Evolutionary conservation across 2,329 filamentous ascomycete species (phyloP), one percentile per base, ranked within the genome.

Genomic region (Orbilia javanica): DNA sequence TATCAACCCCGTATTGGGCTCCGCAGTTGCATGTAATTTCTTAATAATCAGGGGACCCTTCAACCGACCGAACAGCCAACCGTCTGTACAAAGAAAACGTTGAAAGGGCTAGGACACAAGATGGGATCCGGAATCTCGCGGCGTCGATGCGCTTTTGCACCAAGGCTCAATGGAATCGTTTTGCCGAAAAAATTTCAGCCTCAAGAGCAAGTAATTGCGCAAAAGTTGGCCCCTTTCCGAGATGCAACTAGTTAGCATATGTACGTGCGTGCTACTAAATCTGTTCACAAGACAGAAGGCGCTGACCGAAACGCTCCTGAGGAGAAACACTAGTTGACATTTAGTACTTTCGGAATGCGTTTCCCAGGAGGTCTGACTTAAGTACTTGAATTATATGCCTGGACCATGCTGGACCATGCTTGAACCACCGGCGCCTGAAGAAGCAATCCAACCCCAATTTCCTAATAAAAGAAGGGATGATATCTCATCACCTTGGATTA

Each of bases 11-110:
- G 69, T 73, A 73, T 66, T 72, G 48, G 69, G 69, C 64, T 65
- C 69, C 60, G 18, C 36, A 36, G 22, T 72, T 48, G 25, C 67
- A 65, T 53, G 44, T 31, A 73, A 73, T 73, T 73, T 73, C 60
- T 65, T 50, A 73, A 57, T 66, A 65, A 73, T 73, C 69, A 73
- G 60, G 69, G 69, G 60, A 66, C 69, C 60, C 60, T 66, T 53
- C 25, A 39, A 25, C 60, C 48, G 27, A 66, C 13, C 15, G 25
- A 66, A 66, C 13, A 7, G 29, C 22, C 62, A 60, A 31, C 36
- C 55, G n/a, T 48, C 46, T 44, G 44, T 39, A 18, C 53, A 15
- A 25, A 64, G 39, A 46, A 53, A 57, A 57, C 52, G 34, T 39
- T 11, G 60, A 50, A 66, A 53, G 15, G 63, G 20, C 27, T 10